Conservation (phyloP, 257 asterid genomes). For the Fraxinus anomala region DNA sequence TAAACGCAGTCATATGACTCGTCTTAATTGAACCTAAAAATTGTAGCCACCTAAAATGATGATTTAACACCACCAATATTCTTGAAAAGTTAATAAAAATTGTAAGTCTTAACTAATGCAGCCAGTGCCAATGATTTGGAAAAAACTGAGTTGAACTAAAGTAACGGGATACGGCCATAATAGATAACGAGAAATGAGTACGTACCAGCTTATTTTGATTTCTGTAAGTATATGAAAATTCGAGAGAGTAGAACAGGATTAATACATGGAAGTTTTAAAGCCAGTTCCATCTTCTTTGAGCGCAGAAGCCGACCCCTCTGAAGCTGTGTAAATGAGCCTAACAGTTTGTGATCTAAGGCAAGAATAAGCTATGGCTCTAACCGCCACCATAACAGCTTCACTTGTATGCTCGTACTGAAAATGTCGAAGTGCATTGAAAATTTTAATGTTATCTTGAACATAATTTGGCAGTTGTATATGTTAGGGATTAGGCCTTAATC, state of each 20-base stretch:
- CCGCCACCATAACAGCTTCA: conserved; percentile 41
- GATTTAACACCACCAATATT: too few relatives aligned
- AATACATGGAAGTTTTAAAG: conserved; percentile 40
- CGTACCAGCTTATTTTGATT: conserved; percentile 18
- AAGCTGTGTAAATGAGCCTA: conserved; percentile 40
- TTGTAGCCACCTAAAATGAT: too few relatives aligned
- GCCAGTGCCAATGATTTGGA: too few relatives aligned
- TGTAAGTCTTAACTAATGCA: too few relatives aligned
- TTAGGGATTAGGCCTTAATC: too few relatives aligned
- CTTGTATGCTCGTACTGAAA: conserved; percentile 24
- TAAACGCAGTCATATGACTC: too few relatives aligned
- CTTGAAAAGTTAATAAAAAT: too few relatives aligned
- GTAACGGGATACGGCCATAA: background rate
- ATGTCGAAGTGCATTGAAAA: background rate
- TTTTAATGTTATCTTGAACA: background rate
- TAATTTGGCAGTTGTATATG: too few relatives aligned
- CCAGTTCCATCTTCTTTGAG: conserved; percentile 38
- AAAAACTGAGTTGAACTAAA: too few relatives aligned
- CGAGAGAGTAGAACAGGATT: conserved; percentile 51
- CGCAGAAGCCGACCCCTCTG: conserved; percentile 41
- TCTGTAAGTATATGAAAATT: conserved; percentile 10
- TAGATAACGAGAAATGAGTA: background rate
- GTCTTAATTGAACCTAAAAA: too few relatives aligned
- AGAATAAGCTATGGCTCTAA: conserved; percentile 32
- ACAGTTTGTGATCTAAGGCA: conserved; percentile 39